Base-by-base conservation (phyloP, 257 asterid genomes). In the Solanum pennellii region DNA sequence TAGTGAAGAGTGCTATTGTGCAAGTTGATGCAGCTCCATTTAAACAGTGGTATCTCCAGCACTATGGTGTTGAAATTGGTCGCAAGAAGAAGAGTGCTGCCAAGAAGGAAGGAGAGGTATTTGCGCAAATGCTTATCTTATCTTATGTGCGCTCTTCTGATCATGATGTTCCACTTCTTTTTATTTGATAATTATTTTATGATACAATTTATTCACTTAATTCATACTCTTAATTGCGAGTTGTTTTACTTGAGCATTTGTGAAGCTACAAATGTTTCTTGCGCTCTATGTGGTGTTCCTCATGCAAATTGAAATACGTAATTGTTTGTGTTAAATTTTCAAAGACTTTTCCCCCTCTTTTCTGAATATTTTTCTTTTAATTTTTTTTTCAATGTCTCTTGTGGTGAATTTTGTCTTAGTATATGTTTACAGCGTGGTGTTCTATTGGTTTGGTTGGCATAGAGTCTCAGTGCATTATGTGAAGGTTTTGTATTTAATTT, bases 1-100 rank as follows among this genome's bases (percentile, higher is more conserved):
- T 90, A 86, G 92, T 90, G 80, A 90, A 87, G 91, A 87, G 92
- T 86, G 92, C 91, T 16, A 87, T 90, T 41, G 88, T 90, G 60
- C 92, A 90, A 25, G 90, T 90, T n/a, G 92, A 90, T 87, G 92
- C 92, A 31, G 92, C 92, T 29, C 91, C 92, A 42, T 90, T 90
- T 80, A 89, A 89, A 75, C 92, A 90, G 85, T 89, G 94, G 94
- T 92, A 92, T 65, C 92, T 92, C 52, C 94, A 92, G 91, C 94
- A 92, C 72, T 92, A 90, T 29, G 94, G 93, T 45, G 94, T 92
- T 80, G 94, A 92, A 33, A 89, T 92, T 66, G 93, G 93, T 73
- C 91, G 93, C 89, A 90, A 92, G 91, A 92, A 92, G 91, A 92
- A 92, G 89, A 37, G 87, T 62, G 92, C 89, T 83, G 89, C 91